A percentile compares a stretch with the other conserved stretches of the same genome.
Conservation (phyloP, 306 rosid genomes). For the Rubus parviflorus region DNA sequence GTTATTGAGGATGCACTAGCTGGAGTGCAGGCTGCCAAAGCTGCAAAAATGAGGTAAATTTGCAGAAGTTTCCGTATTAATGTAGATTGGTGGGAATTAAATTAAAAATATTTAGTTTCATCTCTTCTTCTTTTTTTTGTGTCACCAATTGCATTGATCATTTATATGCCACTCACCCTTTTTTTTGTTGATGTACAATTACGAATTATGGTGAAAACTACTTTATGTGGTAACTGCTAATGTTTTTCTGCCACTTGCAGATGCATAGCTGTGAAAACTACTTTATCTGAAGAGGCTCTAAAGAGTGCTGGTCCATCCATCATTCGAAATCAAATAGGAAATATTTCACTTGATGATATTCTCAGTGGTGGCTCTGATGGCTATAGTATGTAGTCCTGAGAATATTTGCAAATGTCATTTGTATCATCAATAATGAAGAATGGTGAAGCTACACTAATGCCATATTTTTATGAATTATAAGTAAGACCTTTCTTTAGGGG, state of each 20-base stretch:
- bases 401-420: slow-evolving; percentile 55
- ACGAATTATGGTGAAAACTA: neutral
- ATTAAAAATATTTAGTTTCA: neutral
- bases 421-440: slow-evolving; percentile 50
- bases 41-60: slow-evolving; percentile 89
- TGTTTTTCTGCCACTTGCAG: slow-evolving; percentile 47
- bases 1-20: slow-evolving; percentile 96
- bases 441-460: slow-evolving; percentile 42
- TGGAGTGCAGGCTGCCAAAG: slow-evolving; percentile 95
- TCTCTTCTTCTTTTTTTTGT: neutral
- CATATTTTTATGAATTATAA: slow-evolving; percentile 37
- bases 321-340: slow-evolving; percentile 83
- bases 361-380: slow-evolving; percentile 78
- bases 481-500: slow-evolving; percentile 28
- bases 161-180: neutral
- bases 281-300: slow-evolving; percentile 72
- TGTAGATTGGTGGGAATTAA: neutral
- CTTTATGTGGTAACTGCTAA: slow-evolving; percentile 10
- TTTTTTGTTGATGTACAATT: neutral
- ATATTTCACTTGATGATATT: slow-evolving; percentile 81
- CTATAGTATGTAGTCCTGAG: slow-evolving; percentile 88
- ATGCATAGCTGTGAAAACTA: slow-evolving; percentile 89
- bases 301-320: slow-evolving; percentile 67
- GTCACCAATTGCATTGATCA: neutral
- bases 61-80: neutral